Conservation (phyloP, 1,139 yeast species). For the Saccharomyces uvarum region DNA sequence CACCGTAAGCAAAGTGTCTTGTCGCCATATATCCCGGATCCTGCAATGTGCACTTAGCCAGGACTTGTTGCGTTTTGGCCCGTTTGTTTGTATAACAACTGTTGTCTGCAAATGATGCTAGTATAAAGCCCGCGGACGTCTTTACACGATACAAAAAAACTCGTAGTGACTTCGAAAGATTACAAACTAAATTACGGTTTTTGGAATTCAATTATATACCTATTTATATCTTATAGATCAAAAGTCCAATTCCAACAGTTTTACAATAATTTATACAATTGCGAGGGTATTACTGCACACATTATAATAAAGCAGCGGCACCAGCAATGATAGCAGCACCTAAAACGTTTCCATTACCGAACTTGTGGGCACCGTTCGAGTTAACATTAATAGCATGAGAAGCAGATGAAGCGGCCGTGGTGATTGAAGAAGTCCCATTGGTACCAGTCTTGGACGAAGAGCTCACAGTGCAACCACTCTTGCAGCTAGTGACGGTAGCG, state of each 20-base stretch:
- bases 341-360: not conserved
- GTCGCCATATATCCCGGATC: too few species aligned
- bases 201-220: not conserved
- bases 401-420: slow-evolving; percentile 1
- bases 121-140: too few species aligned
- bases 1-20: too few species aligned
- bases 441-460: not conserved
- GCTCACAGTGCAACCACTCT: not conserved
- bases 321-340: slow-evolving; percentile 2
- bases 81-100: too few species aligned
- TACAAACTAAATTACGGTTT: not conserved
- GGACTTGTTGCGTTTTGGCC: too few species aligned
- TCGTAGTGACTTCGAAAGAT: not conserved
- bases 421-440: not conserved
- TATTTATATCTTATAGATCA: not conserved
- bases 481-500: not conserved
- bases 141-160: too few species aligned
- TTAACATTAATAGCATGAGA: slow-evolving; percentile 1
- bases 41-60: not conserved
- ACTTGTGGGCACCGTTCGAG: slow-evolving; percentile 1
- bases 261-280: not conserved
- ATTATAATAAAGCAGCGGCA: slow-evolving; percentile 4
- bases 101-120: too few species aligned
- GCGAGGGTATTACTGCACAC: not conserved
- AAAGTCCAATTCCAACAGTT: not conserved